Conservation (phyloP, 225 moss, liverwort and hornwort genomes). For the Marchantia polymorpha region DNA sequence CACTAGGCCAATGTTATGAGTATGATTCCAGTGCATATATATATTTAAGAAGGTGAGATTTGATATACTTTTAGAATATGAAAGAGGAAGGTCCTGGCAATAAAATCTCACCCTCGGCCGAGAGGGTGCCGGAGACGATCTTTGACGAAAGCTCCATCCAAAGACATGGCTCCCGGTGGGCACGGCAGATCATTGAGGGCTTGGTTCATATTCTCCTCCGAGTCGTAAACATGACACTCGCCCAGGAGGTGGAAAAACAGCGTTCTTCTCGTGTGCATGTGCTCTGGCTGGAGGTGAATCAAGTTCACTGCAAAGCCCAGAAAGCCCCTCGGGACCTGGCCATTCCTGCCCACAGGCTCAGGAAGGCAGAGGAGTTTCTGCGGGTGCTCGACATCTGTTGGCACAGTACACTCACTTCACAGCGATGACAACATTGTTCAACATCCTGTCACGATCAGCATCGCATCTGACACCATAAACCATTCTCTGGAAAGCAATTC, state of each 20-base stretch:
- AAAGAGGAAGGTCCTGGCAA: neutral
- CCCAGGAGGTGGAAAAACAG: conserved; percentile 8
- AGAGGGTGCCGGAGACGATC: neutral
- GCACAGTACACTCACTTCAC: neutral
- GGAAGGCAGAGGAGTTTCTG: neutral
- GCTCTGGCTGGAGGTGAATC: neutral
- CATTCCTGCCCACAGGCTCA: neutral
- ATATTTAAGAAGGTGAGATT: too few relatives aligned
- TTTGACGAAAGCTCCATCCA: conserved; percentile 9
- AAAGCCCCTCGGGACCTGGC: neutral
- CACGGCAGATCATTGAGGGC: neutral
- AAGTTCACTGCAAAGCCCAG: conserved; percentile 5
- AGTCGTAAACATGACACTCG: neutral
- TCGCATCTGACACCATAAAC: too few relatives aligned
- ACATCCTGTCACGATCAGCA: neutral
- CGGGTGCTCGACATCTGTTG: neutral
- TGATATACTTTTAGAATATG: neutral
- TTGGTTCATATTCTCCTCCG: neutral
- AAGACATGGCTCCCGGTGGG: neutral
- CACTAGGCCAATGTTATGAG: neutral
- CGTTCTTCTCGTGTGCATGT: neutral
- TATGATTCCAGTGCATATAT: too few relatives aligned
- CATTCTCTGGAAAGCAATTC: too few relatives aligned
- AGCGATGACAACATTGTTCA: neutral
- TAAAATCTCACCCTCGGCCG: conserved; percentile 12